Evolutionary conservation across 2,329 filamentous ascomycete species (phyloP), one percentile per base, ranked within the genome.

Genomic region (Colletotrichum endophyticum): DNA sequence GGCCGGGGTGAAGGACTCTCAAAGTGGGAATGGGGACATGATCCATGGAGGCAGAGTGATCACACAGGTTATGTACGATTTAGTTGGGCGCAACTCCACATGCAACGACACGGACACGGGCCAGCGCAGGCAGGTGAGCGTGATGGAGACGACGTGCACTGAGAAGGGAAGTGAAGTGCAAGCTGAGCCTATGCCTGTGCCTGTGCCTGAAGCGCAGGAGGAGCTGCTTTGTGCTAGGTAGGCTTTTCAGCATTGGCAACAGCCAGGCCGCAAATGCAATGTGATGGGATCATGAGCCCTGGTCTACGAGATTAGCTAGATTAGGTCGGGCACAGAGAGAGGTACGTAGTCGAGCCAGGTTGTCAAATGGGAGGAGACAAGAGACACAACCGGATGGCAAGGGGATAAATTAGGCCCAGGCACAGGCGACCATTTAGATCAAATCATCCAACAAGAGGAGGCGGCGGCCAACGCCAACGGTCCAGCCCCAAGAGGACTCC

Each of bases 51-150:
- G 16, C 44, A 53, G 44, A 49, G 44, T 53, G 44, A 53, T 53
- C 61, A 30, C 16, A 87, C 6, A 89, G 83, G 30, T 86, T 86
- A 66, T 57, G 25, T 71, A 73, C 44, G 56, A 30, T 73, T 62
- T 39, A 30, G 67, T 28, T 8, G 19, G 19, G 11, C 15, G n/a
- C 34, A 63, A 63, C 56, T 67, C 53, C 70, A 32, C 62, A 36
- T 66, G 69, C 34, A 59, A 66, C 59, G 32, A 66, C 44, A 53
- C 44, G 44, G 44, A 53, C 67, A 66, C 67, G 32, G 70, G 63
- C 70, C 70, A 75, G 30, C 56, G 63, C 67, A 28, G 71, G 71
- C 57, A 74, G 30, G 53, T 64, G 34, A 64, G 62, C 32, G 62
- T 64, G 22, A 64, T 44, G 62, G 62, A n/a, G 59, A 32, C 13